phyloP scores from a whole-genome alignment of 371 early-diverging fungal species.

The Basidiobolus meristosporus region DNA sequence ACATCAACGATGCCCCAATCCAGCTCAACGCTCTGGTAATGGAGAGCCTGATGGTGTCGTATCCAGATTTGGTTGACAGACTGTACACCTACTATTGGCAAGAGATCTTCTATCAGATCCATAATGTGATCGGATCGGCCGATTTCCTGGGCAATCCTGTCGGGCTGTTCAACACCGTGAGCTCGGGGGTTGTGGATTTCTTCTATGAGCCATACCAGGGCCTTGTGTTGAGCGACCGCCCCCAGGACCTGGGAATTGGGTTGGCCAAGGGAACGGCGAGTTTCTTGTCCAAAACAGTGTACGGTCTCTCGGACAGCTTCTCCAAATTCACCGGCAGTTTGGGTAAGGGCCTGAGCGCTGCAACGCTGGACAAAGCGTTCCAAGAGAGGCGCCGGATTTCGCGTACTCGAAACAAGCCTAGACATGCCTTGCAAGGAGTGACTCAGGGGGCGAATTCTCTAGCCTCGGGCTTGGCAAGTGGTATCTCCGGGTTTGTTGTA shows the following conservation, averaged over 20 bases:
- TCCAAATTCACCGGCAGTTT: slow-evolving; percentile 90
- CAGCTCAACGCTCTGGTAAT: slow-evolving; percentile 78
- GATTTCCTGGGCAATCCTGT: slow-evolving; percentile 97
- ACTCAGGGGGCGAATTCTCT: slow-evolving; percentile 79
- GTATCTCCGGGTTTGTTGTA: slow-evolving; percentile 87
- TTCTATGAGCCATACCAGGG: slow-evolving; percentile 98
- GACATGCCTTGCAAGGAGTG: slow-evolving; percentile 81
- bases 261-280: slow-evolving; percentile 85
- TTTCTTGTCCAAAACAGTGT: slow-evolving; percentile 88
- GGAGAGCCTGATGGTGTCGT: slow-evolving; percentile 69
- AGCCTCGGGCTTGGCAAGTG: slow-evolving; percentile 67
- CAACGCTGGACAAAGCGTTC: slow-evolving; percentile 85
- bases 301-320: slow-evolving; percentile 87
- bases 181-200: slow-evolving; percentile 86
- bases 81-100: slow-evolving; percentile 74
- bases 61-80: slow-evolving; percentile 54
- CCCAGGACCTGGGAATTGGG: slow-evolving; percentile 89
- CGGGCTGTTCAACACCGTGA: slow-evolving; percentile 84
- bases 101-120: slow-evolving; percentile 77
- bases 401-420: slow-evolving; percentile 72
- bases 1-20: slow-evolving; percentile 70
- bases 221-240: slow-evolving; percentile 82
- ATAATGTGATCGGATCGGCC: slow-evolving; percentile 88
- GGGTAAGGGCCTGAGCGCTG: slow-evolving; percentile 89
- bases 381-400: slow-evolving; percentile 68